Percentiles rank a stretch among this genome's conserved stretches.
phyloP scores from a whole-genome alignment of 2,329 filamentous ascomycete species.

The Penicillium sp. region DNA sequence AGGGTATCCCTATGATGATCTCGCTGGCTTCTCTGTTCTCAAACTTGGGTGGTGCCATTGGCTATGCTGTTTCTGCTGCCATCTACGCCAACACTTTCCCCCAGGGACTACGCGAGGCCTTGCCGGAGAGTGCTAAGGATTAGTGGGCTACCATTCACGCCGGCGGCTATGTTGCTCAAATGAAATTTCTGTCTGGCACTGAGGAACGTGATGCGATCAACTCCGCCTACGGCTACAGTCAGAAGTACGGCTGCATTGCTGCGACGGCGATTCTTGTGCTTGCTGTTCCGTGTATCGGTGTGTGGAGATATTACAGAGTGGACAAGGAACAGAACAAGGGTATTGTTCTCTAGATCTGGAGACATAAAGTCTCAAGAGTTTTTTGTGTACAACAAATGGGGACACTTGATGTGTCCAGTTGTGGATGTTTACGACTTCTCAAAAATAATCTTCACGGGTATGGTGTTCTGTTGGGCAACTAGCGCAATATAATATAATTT shows the following conservation, averaged over 20 bases:
- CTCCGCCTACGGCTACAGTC: conserved; percentile 34
- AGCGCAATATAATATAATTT: not conserved
- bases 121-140: conserved; percentile 20
- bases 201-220: conserved; percentile 35
- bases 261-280: conserved; percentile 27
- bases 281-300: conserved; percentile 23
- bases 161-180: conserved; percentile 28
- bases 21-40: conserved; percentile 35
- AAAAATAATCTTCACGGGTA: not conserved
- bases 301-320: conserved; percentile 31
- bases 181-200: conserved; percentile 29
- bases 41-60: conserved; percentile 37
- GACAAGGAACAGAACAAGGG: conserved; percentile 34
- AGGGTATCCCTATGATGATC: conserved; percentile 51
- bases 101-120: conserved; percentile 7
- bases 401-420: not conserved
- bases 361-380: not conserved
- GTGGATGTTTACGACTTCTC: not conserved
- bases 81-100: conserved; percentile 25
- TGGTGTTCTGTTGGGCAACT: not conserved
- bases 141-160: conserved; percentile 23
- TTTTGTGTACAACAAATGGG: not conserved
- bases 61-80: conserved; percentile 27
- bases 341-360: not conserved
- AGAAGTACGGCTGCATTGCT: conserved; percentile 30